These are phyloP conservation scores for Globisporangium megalacanthum DNA, from an alignment of 352 stramenopile genomes.

Conservation along the genomic window DNA sequence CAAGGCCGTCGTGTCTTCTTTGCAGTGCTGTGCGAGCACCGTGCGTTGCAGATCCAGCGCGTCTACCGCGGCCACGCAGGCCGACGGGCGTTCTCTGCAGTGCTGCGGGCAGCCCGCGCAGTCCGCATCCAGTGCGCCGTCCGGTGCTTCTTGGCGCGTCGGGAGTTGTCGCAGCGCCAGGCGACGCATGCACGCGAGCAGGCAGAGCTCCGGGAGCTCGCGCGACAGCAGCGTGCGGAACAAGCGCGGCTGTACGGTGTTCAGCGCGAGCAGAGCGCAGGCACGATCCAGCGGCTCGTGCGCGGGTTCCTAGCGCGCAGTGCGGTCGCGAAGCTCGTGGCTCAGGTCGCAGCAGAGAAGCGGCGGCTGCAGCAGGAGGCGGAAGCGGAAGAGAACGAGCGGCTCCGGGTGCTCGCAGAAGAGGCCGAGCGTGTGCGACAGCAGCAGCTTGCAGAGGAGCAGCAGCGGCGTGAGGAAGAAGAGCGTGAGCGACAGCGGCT, in stretches of 20 bases:
- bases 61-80: slow-evolving; percentile 33
- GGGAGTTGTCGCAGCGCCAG: slow-evolving; percentile 23
- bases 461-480: not conserved
- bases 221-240: slow-evolving; percentile 8
- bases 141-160: slow-evolving; percentile 30
- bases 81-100: slow-evolving; percentile 25
- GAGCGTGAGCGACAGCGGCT: slow-evolving; percentile 26
- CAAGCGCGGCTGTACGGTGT: slow-evolving; percentile 17
- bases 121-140: slow-evolving; percentile 45
- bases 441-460: slow-evolving; percentile 2
- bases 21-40: slow-evolving; percentile 22
- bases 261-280: slow-evolving; percentile 25
- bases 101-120: slow-evolving; percentile 35
- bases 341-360: slow-evolving; percentile 30
- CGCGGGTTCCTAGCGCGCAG: slow-evolving; percentile 45
- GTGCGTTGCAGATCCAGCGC: slow-evolving; percentile 43
- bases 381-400: slow-evolving; percentile 19
- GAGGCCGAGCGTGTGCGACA: slow-evolving; percentile 15
- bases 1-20: slow-evolving; percentile 19
- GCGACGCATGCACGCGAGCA: slow-evolving; percentile 28
- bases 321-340: slow-evolving; percentile 28
- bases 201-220: slow-evolving; percentile 21
- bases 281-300: slow-evolving; percentile 38
- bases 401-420: slow-evolving; percentile 14
- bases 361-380: slow-evolving; percentile 23